phyloP scores from a whole-genome alignment of 306 rosid species.

The Dryas octopetala region DNA sequence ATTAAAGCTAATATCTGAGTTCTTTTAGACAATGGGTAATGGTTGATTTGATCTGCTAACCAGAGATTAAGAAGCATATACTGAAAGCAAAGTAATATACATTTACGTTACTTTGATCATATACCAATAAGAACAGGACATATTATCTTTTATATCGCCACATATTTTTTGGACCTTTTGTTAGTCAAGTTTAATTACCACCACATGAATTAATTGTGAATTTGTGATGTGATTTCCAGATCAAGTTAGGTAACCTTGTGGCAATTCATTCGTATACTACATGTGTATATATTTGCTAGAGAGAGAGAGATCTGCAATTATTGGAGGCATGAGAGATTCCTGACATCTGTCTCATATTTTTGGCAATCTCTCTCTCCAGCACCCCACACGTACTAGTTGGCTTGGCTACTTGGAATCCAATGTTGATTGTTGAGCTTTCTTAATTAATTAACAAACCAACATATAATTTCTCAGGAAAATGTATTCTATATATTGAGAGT shows the following conservation, averaged over 20 bases:
- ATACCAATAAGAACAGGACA: not conserved
- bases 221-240: conserved; percentile 5
- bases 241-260: conserved; percentile 16
- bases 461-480: conserved; percentile 8
- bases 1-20: too few species aligned
- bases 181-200: not conserved
- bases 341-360: conserved; percentile 33
- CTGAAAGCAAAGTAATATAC: not conserved
- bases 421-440: conserved; percentile 17
- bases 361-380: conserved; percentile 20
- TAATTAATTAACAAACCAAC: not conserved
- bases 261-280: not conserved
- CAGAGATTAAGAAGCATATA: not conserved
- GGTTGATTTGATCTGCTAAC: conserved; percentile 1
- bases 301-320: conserved; percentile 33
- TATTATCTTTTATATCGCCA: not conserved
- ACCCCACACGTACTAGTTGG: conserved; percentile 30
- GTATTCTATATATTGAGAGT: not conserved
- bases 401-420: conserved; percentile 46
- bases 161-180: too few species aligned
- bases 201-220: not conserved
- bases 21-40: not conserved
- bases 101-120: conserved; percentile 1
- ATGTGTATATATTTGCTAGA: not conserved
- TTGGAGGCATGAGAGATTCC: conserved; percentile 33